Conservation (phyloP, 78 protist genomes). For the slime mould (Dictyostelium discoideum) region DNA sequence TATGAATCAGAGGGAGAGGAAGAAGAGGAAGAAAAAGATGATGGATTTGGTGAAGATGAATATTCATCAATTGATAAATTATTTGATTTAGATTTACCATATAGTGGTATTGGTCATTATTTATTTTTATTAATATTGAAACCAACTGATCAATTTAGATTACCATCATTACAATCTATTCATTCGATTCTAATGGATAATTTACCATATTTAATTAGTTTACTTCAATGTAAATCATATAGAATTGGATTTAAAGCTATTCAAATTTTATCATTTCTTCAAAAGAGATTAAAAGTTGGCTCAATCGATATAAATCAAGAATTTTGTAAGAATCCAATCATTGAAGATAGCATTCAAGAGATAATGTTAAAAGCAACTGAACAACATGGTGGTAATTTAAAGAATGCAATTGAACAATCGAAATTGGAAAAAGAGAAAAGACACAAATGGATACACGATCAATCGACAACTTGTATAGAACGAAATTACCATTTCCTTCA, state of each 20-base stretch:
- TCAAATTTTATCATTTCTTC: slow-evolving; percentile 61
- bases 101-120: slow-evolving; percentile 61
- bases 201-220: slow-evolving; percentile 43
- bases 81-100: slow-evolving; percentile 40
- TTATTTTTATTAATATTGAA: slow-evolving; percentile 22
- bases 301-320: neutral
- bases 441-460: slow-evolving; percentile 28
- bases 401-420: neutral
- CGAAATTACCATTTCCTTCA: slow-evolving; percentile 52
- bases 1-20: neutral
- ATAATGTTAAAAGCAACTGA: neutral
- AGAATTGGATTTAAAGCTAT: slow-evolving; percentile 61
- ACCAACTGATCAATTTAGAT: slow-evolving; percentile 26
- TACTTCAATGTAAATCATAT: slow-evolving; percentile 33
- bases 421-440: neutral
- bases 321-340: slow-evolving; percentile 7
- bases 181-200: slow-evolving; percentile 13
- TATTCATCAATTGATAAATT: slow-evolving; percentile 8
- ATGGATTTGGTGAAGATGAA: slow-evolving; percentile 10
- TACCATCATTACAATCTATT: slow-evolving; percentile 45
- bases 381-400: neutral
- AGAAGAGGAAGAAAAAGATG: slow-evolving; percentile 4
- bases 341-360: slow-evolving; percentile 5
- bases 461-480: neutral
- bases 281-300: slow-evolving; percentile 40